These are phyloP conservation scores for Talaromyces pinophilus DNA, from an alignment of 2,329 filamentous ascomycete species.

Conservation along the genomic window DNA sequence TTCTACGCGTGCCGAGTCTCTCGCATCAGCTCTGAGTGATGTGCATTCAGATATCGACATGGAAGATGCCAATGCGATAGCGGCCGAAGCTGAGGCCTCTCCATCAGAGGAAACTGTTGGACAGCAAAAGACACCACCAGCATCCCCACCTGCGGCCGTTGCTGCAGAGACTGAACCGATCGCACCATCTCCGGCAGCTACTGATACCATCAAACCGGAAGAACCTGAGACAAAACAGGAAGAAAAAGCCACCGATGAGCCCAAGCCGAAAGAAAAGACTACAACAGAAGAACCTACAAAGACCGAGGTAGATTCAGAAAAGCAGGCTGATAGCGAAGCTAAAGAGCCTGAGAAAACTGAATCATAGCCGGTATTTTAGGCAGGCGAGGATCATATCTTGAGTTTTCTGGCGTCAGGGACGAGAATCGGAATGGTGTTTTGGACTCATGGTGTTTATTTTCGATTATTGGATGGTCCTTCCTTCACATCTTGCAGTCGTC, in stretches of 20 bases:
- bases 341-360: constrained; percentile 38
- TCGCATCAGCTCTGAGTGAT: constrained; percentile 34
- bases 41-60: constrained; percentile 30
- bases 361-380: constrained; percentile 28
- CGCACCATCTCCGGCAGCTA: constrained; percentile 27
- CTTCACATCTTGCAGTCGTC: neutral
- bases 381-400: constrained; percentile 6
- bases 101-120: constrained; percentile 26
- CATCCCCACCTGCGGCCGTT: constrained; percentile 27
- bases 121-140: constrained; percentile 33
- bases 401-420: constrained; percentile 24
- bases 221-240: constrained; percentile 26
- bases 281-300: constrained; percentile 23
- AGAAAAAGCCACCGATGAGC: constrained; percentile 11
- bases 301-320: constrained; percentile 34
- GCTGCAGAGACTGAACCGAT: constrained; percentile 25
- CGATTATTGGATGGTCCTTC: constrained; percentile 4
- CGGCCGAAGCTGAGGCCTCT: constrained; percentile 25
- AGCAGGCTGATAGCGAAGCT: constrained; percentile 33
- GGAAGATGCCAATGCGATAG: constrained; percentile 39
- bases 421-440: constrained; percentile 40
- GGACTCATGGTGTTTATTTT: constrained; percentile 30
- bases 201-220: constrained; percentile 25
- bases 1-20: constrained; percentile 34
- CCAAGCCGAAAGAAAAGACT: constrained; percentile 11